These are phyloP conservation scores for Phellopilus nigrolimitatus DNA, from an alignment of 1,284 basidiomycete genomes.

Conservation along the genomic window DNA sequence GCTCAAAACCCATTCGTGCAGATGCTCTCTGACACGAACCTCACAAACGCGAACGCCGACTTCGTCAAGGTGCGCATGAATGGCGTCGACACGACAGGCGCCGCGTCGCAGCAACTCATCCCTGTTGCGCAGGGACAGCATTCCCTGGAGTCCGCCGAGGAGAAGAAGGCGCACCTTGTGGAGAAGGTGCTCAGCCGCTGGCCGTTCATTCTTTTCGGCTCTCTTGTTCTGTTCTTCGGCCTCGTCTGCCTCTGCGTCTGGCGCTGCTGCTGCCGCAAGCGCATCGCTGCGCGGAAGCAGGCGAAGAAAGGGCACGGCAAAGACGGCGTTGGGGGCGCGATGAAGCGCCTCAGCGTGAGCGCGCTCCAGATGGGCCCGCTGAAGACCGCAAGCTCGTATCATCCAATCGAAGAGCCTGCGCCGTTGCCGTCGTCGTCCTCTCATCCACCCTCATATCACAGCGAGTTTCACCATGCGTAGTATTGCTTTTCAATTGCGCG, in stretches of 20 bases:
- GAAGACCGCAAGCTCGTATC: not conserved
- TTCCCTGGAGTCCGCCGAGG: slow-evolving; percentile 58
- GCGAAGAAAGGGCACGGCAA: slow-evolving; percentile 19
- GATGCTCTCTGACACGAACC: slow-evolving; percentile 45
- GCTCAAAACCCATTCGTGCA: slow-evolving; percentile 49
- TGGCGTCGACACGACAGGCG: slow-evolving; percentile 44
- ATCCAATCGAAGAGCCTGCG: slow-evolving; percentile 4
- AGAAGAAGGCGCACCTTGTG: slow-evolving; percentile 68
- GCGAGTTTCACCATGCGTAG: not conserved
- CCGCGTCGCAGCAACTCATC: slow-evolving; percentile 51
- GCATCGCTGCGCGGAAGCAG: slow-evolving; percentile 24
- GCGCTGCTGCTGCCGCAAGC: slow-evolving; percentile 56
- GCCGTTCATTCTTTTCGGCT: slow-evolving; percentile 71
- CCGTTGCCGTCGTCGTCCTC: not conserved
- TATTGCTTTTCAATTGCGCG: no score
- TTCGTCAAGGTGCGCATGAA: slow-evolving; percentile 49
- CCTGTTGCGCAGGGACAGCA: slow-evolving; percentile 52
- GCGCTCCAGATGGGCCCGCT: slow-evolving; percentile 16
- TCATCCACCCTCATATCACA: not conserved
- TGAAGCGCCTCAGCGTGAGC: slow-evolving; percentile 4
- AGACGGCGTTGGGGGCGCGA: not conserved
- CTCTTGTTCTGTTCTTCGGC: slow-evolving; percentile 47
- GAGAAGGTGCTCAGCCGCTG: slow-evolving; percentile 66
- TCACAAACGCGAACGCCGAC: slow-evolving; percentile 42
- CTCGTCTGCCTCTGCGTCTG: slow-evolving; percentile 50